Base-by-base conservation (phyloP, 73 alveolate genomes). In the Uronychia setigera region DNA sequence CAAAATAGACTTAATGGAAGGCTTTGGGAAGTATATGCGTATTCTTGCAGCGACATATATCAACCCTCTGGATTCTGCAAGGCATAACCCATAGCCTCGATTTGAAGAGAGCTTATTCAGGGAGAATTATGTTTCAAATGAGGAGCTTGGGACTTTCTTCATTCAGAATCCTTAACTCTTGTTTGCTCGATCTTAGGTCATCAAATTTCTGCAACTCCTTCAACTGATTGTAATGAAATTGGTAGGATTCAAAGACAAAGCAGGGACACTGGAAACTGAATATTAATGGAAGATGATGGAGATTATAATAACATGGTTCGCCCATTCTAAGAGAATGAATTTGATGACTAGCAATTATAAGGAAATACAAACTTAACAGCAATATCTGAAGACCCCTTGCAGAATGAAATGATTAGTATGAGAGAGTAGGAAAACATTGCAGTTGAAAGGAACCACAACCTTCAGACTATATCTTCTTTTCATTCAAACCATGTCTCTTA, bases 21-120 rank as follows among this genome's bases (percentile, higher is more conserved):
- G 32, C 0, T 87, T 79, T 75, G 77, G 83, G n/a, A 87, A 87
- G 34, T 87, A 58, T 35, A 80, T 87, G 35, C 80, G 83, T 33
- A 89, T 87, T 5, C 19, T 46, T 5, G 67, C 67, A 11, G 67
- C 67, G 67, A 46, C n/a, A 5, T 46, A 11, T 19, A 46, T 11
- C n/a, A 19, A 5, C n/a, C 67, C 67, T 19, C 19, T 11, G 5
- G 67, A 46, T 46, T 46, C 67, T 46, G 5, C n/a, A 46, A 5
- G 67, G 67, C 5, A 46, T 46, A 19, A 19, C 5, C n/a, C n/a
- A 11, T 5, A 46, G 67, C n/a, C 5, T 5, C 5, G 67, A 46
- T 11, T 46, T 11, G 67, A 46, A 46, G 67, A 46, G 67, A 46
- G 67, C 19, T 19, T 46, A 5, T 46, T 46, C 67, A 46, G 19